Percentiles rank a stretch among this genome's conserved stretches.
Conservation (phyloP, 2,329 filamentous ascomycete genomes). For the Claviceps citrina region DNA sequence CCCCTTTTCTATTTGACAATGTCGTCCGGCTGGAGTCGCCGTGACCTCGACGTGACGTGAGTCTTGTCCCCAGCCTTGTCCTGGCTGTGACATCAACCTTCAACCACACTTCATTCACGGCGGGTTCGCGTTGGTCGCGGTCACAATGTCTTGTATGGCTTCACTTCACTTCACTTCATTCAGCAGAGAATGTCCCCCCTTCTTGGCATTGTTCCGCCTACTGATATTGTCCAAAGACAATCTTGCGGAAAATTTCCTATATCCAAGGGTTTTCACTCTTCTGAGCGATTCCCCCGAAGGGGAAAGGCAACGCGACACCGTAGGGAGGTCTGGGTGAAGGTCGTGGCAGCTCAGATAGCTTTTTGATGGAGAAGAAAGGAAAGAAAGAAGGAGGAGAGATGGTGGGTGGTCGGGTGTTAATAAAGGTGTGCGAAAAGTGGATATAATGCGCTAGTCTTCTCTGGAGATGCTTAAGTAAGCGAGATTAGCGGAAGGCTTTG, state of each 20-base stretch:
- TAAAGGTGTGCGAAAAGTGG: conserved; percentile 10
- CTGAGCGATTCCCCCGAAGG: conserved; percentile 35
- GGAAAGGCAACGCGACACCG: conserved; percentile 49
- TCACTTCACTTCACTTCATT: too few relatives aligned
- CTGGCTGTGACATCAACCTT: too few relatives aligned
- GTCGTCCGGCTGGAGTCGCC: too few relatives aligned
- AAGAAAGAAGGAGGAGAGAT: conserved; percentile 22
- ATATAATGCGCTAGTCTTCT: conserved; percentile 8
- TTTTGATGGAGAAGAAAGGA: conserved; percentile 43
- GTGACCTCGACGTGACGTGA: too few relatives aligned
- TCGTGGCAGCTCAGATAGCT: conserved; percentile 49
- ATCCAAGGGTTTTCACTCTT: conserved; percentile 43
- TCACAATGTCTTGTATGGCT: too few relatives aligned
- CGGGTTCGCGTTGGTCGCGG: too few relatives aligned
- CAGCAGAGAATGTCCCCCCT: conserved; percentile 44
- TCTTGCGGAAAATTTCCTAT: conserved; percentile 46
- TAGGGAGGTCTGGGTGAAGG: conserved; percentile 38
- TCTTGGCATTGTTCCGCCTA: conserved; percentile 44
- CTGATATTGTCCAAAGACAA: conserved; percentile 18
- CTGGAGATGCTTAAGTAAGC: conserved; percentile 5
- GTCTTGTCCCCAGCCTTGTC: too few relatives aligned
- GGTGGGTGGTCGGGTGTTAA: conserved; percentile 9
- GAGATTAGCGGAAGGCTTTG: too few relatives aligned
- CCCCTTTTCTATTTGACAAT: too few relatives aligned
- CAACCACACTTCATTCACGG: too few relatives aligned